Evolutionary conservation across 768 basidiomycete genomes (phyloP), one percentile per base, ranked within the genome.

Genomic region (Agrocybe chaxingu): DNA sequence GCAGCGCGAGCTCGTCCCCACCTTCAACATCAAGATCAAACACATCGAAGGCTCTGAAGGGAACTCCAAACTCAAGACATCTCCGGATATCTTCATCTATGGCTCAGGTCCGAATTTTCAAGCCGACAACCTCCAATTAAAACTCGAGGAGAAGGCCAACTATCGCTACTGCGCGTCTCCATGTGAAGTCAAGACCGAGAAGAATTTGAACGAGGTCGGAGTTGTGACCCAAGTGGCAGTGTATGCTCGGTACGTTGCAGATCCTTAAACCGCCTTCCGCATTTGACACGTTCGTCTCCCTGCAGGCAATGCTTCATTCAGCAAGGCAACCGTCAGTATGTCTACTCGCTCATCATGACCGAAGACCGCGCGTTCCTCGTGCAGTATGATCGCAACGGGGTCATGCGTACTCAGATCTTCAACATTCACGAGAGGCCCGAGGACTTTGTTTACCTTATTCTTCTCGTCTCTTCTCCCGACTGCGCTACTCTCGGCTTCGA

Each of bases 401-500:
- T 50, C 16, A 36, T 47, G 6, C 49, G 40, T 36, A 56, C 57
- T 1, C 10, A 24, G 1, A 18, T 16, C 3, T 47, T 62, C 45
- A n/a, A 64, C 45, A 56, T 57, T 34, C 61, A 64, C 47, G 6
- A 45, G 19, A 38, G 48, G n/a, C 38, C 61, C 0, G 18, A 32
- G 30, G 32, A 41, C 33, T 61, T 64, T 41, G 51, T 61, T 35
- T 53, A 53, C 35, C 44, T 61, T 42, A 51, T 64, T 30, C 45
- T 60, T 10, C 57, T 56, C 36, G 13, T 59, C 7, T 44, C 45
- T 11, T 59, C 57, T 3, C n/a, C 50, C 7, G 34, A 60, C 32
- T 58, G 57, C n/a, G 50, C 47, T 7, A 38, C 48, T 7, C 39
- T 59, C 9, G 61, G 61, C 7, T 64, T 49, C 41, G 61, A 62